Percentiles rank a stretch among this genome's conserved stretches.
phyloP scores from a whole-genome alignment of 139 green algal species.

The Pleodorina starrii region DNA sequence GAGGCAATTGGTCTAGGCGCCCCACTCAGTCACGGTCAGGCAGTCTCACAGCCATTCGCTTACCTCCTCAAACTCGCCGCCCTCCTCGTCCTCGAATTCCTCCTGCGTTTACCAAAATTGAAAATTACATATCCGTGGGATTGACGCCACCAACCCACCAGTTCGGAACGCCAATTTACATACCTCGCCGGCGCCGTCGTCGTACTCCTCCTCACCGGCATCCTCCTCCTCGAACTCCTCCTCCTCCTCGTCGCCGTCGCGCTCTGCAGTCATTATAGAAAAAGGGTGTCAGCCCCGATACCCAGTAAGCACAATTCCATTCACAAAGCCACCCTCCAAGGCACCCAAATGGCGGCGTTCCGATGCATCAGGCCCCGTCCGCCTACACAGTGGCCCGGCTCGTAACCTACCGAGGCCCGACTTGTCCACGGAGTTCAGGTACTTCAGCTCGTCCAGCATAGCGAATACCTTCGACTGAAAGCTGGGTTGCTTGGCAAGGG shows the following conservation, averaged over 20 bases:
- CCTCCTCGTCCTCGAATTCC: conserved; percentile 50
- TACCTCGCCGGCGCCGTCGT: conserved; percentile 45
- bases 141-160: not conserved
- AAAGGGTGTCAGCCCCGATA: too few species aligned
- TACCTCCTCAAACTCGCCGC: conserved; percentile 48
- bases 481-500: not conserved
- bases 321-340: too few species aligned
- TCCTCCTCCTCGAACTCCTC: conserved; percentile 45
- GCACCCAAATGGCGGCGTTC: too few species aligned
- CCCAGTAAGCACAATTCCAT: too few species aligned
- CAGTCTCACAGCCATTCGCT: too few species aligned
- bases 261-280: conserved; percentile 12
- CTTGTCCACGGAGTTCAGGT: conserved; percentile 22
- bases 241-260: conserved; percentile 48
- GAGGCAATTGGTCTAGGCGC: not conserved
- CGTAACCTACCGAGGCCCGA: conserved; percentile 39
- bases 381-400: too few species aligned
- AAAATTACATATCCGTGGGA: not conserved
- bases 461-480: conserved; percentile 22
- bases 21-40: too few species aligned
- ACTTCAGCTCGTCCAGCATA: conserved; percentile 52
- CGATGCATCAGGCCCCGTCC: too few species aligned
- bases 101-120: conserved; percentile 1
- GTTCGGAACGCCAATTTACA: not conserved
- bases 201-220: conserved; percentile 35